These are phyloP conservation scores for Phytophthora colocasiae DNA, from an alignment of 352 stramenopile species.

Conservation along the genomic window DNA sequence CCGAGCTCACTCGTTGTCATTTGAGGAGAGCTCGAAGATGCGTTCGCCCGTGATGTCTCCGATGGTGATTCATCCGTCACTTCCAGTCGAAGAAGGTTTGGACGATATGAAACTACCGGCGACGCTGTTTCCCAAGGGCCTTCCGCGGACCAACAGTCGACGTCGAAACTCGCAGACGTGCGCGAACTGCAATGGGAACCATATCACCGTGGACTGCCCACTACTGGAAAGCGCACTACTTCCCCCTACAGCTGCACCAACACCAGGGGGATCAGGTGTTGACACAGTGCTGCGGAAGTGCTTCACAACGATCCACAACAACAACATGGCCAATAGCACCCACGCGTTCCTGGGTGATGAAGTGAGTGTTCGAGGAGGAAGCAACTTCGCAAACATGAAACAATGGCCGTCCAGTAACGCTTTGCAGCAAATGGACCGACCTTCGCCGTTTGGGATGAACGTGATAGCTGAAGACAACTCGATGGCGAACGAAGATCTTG, in stretches of 20 bases:
- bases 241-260: conserved; percentile 11
- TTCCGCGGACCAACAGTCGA: conserved; percentile 63
- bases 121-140: conserved; percentile 44
- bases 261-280: conserved; percentile 36
- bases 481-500: conserved; percentile 36
- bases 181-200: conserved; percentile 81
- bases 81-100: conserved; percentile 11
- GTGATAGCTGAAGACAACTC: conserved; percentile 75
- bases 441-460: conserved; percentile 74
- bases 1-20: conserved; percentile 52
- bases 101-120: conserved; percentile 33
- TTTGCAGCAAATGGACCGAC: conserved; percentile 37
- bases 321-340: conserved; percentile 85
- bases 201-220: conserved; percentile 85
- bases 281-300: conserved; percentile 87
- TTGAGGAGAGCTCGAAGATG: conserved; percentile 33
- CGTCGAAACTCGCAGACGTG: conserved; percentile 69
- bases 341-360: conserved; percentile 87
- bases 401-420: conserved; percentile 43
- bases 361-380: conserved; percentile 80
- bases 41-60: conserved; percentile 28
- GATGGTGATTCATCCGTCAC: conserved; percentile 29
- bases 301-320: conserved; percentile 89
- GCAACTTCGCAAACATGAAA: conserved; percentile 52
- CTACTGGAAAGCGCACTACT: conserved; percentile 65